These are phyloP conservation scores for Trichoderma endophyticum DNA, from an alignment of 2,329 filamentous ascomycete species.

Conservation along the genomic window DNA sequence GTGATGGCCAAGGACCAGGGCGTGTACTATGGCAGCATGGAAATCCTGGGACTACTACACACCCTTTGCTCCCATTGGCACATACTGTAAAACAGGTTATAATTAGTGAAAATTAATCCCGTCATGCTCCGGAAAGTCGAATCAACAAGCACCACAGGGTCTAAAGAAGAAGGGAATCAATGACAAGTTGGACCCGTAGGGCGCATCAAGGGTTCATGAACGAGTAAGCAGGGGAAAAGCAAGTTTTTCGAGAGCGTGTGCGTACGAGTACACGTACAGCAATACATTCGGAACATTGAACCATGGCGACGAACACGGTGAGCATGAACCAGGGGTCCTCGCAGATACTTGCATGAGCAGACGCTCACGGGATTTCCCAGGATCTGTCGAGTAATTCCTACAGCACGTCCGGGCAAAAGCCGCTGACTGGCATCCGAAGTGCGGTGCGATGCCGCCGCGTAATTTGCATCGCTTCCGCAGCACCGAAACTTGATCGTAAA, in stretches of 20 bases:
- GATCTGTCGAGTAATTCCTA: background rate
- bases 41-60: background rate
- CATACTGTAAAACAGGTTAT: background rate
- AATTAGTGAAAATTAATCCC: background rate
- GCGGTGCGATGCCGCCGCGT: background rate
- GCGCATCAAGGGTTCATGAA: background rate
- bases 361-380: slow-evolving; percentile 12
- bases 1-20: background rate
- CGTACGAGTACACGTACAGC: background rate
- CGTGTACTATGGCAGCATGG: background rate
- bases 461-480: background rate
- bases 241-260: background rate
- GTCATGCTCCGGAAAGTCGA: background rate
- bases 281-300: background rate
- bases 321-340: background rate
- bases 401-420: background rate
- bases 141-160: background rate
- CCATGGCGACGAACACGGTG: background rate
- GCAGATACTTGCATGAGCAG: slow-evolving; percentile 2
- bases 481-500: background rate
- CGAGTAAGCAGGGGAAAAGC: background rate
- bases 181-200: background rate
- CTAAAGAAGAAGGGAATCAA: background rate
- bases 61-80: background rate
- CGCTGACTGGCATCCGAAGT: background rate